Percentiles rank a stretch among this genome's conserved stretches.
These are phyloP conservation scores for Samsoniella hepiali DNA, from an alignment of 2,329 filamentous ascomycete genomes.

Conservation along the genomic window DNA sequence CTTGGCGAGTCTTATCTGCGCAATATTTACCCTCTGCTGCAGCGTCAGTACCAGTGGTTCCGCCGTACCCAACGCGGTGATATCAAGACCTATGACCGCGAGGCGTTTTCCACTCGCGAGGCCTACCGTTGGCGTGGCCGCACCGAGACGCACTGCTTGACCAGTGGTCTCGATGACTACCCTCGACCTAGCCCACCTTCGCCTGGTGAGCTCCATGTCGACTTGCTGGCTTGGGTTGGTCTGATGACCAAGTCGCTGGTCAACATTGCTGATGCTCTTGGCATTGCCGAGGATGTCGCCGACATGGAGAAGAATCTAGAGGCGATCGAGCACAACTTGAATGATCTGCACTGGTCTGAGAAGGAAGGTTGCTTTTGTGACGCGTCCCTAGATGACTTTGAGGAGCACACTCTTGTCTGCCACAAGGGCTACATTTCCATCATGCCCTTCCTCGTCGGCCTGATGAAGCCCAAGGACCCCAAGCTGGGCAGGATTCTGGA, in stretches of 20 bases:
- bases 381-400: conserved; percentile 90
- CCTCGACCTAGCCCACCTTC: conserved; percentile 90
- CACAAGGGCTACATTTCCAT: conserved; percentile 96
- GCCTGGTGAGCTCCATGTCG: conserved; percentile 91
- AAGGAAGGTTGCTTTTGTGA: conserved; percentile 84
- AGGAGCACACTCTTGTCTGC: conserved; percentile 85
- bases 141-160: conserved; percentile 80
- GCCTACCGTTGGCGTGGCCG: conserved; percentile 94
- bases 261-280: conserved; percentile 74
- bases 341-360: conserved; percentile 90
- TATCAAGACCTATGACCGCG: conserved; percentile 84
- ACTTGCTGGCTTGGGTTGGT: conserved; percentile 96
- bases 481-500: conserved; percentile 73
- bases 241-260: conserved; percentile 86
- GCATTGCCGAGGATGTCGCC: conserved; percentile 69
- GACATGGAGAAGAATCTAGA: conserved; percentile 69
- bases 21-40: conserved; percentile 79
- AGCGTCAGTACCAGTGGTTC: conserved; percentile 93
- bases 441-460: conserved; percentile 84
- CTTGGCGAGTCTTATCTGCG: conserved; percentile 69
- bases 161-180: conserved; percentile 94
- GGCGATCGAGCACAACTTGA: conserved; percentile 80
- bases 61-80: conserved; percentile 87
- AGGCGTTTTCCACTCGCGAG: conserved; percentile 84
- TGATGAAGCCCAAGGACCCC: conserved; percentile 70